Evolutionary conservation across 1,139 yeast genomes (phyloP), one percentile per base, ranked within the genome.

Genomic region (Waltiozyma solani): DNA sequence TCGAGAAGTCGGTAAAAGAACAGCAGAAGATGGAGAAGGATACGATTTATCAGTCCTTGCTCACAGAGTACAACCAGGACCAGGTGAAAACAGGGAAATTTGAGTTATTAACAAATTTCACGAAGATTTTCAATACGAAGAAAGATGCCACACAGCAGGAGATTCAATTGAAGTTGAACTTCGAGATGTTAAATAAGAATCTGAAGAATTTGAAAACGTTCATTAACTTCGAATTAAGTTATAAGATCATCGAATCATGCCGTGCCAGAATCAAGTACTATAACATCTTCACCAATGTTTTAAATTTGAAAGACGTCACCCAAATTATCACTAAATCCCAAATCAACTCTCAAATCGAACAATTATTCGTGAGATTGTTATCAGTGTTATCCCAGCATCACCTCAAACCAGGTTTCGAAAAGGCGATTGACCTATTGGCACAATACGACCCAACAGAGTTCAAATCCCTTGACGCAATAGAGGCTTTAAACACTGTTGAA

Each of bases 361-460:
- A 71, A 21, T 65, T 87, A 2, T 91, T 86, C 53, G 76, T 79
- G 17, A 74, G 73, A 36, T 70, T 83, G 24, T 63, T 89, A 13
- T 73, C 71, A 4, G 64, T 73, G 6, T 64, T 89, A n/a, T 84
- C 91, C 4, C 68, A 69, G 18, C 67, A 74, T 20, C 97, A 91
- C 59, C 69, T 91, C 17, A 71, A 72, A 44, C 78, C 77, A 0
- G 97, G 97, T 0, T 91, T 91, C 56, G 79, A 76, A 35, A 81
- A 78, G 51, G 96, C 97, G 0, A 64, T 87, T 38, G 64, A 64
- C 3, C 73, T 86, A 37, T 64, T 91, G 43, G 71, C 76, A 41
- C 72, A 75, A 31, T 91, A 86, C 52, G 79, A 82, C 45, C 89
- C 94, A 0, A 69, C 67, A 17, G 71, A 71, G 34, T 56, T 64